phyloP scores from a whole-genome alignment of 2,329 filamentous ascomycete genomes.

The Podosphaera xanthii region DNA sequence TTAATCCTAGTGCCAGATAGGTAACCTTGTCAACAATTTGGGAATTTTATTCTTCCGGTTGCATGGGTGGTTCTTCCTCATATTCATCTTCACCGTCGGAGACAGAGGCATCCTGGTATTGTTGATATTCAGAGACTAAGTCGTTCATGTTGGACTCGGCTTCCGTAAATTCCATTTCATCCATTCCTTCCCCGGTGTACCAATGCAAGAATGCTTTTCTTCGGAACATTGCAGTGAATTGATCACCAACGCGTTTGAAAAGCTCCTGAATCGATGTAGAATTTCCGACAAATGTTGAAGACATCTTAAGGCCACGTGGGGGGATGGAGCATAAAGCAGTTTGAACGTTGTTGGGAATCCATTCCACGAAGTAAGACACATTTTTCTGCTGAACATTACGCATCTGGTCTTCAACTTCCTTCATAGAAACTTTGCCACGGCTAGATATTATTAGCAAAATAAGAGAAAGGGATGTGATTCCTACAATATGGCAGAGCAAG shows the following conservation, averaged over 20 bases:
- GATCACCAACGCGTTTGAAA: constrained; percentile 99
- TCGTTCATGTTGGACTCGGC: constrained; percentile 99
- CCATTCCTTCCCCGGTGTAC: constrained; percentile 99
- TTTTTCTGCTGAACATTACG: constrained; percentile 99
- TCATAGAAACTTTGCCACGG: constrained; percentile 99
- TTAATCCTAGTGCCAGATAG: too few species aligned
- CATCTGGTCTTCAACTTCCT: constrained; percentile 99
- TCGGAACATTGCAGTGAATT: constrained; percentile 99
- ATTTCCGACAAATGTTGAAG: constrained; percentile 96
- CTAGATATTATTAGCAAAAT: constrained; percentile 21
- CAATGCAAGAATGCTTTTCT: constrained; percentile 99
- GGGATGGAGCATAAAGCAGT: constrained; percentile 98
- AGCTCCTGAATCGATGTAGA: constrained; percentile 99
- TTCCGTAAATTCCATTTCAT: constrained; percentile 99
- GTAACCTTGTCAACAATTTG: too few species aligned
- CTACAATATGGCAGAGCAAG: constrained; percentile 89
- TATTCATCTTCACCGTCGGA: constrained; percentile 89
- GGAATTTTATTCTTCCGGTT: constrained; percentile 33
- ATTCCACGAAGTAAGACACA: constrained; percentile 97
- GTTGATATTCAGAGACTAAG: constrained; percentile 97
- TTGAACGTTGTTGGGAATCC: constrained; percentile 99
- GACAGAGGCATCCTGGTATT: constrained; percentile 97
- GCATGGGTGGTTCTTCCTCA: constrained; percentile 57
- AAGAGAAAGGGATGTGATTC: constrained; percentile 2
- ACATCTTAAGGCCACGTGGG: constrained; percentile 96